A percentile compares a stretch with the other conserved stretches of the same genome.
These are phyloP conservation scores for Saccharomycopsis sp. DNA, from an alignment of 805 yeast species.

Conservation along the genomic window DNA sequence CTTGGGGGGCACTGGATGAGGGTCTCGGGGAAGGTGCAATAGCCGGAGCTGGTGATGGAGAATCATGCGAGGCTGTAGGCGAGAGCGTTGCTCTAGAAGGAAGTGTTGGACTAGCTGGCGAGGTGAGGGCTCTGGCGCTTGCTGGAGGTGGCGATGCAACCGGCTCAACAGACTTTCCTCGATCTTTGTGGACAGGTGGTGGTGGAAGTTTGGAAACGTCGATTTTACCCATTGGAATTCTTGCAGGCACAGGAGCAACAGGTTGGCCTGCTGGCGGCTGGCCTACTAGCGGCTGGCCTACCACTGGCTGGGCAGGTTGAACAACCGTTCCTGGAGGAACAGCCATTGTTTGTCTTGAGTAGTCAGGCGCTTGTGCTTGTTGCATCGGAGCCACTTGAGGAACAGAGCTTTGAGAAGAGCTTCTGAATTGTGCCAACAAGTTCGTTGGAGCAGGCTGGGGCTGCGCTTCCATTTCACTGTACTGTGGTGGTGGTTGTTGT, in stretches of 20 bases:
- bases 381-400: no score
- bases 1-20: not conserved
- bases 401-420: no score
- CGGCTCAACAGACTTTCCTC: constrained; percentile 21
- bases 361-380: no score
- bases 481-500: constrained; percentile 3
- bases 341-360: not conserved
- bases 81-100: constrained; percentile 3
- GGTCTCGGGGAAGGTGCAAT: not conserved
- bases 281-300: constrained; percentile 1
- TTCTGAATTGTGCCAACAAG: constrained; percentile 4
- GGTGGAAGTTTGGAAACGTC: constrained; percentile 29
- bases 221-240: not conserved
- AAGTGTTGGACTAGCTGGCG: constrained; percentile 2
- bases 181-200: constrained; percentile 32
- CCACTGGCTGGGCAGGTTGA: constrained; percentile 2
- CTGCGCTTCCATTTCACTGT: constrained; percentile 3
- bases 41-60: not conserved
- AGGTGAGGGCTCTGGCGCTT: not conserved
- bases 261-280: constrained; percentile 3
- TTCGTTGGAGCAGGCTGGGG: not conserved
- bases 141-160: not conserved
- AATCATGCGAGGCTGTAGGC: not conserved
- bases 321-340: constrained; percentile 5
- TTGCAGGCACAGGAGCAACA: not conserved